A percentile compares a stretch with the other conserved stretches of the same genome.
These are phyloP conservation scores for Polytrichum formosum DNA, from an alignment of 225 moss, liverwort and hornwort genomes.

Conservation along the genomic window DNA sequence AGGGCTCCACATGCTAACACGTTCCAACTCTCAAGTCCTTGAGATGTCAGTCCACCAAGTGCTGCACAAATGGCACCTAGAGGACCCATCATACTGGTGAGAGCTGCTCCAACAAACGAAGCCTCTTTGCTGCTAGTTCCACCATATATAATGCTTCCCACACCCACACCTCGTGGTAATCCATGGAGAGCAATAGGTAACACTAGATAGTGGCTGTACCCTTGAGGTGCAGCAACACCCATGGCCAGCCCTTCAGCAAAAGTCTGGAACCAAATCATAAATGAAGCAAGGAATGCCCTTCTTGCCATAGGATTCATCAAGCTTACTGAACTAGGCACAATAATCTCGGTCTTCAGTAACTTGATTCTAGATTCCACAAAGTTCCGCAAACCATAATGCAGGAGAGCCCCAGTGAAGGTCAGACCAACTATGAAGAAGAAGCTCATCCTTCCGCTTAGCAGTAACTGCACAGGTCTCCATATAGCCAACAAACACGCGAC, in stretches of 20 bases:
- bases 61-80: constrained; percentile 57
- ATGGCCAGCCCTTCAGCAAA: constrained; percentile 53
- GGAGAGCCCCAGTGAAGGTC: constrained; percentile 38
- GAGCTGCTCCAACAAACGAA: constrained; percentile 39
- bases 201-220: constrained; percentile 35
- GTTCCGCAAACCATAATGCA: constrained; percentile 47
- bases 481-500: constrained; percentile 64
- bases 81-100: constrained; percentile 63
- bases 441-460: constrained; percentile 49
- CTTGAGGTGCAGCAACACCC: constrained; percentile 46
- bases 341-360: constrained; percentile 38
- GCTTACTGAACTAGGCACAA: constrained; percentile 21
- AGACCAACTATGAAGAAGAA: constrained; percentile 36
- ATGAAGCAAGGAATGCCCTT: constrained; percentile 36
- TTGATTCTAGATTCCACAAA: constrained; percentile 37
- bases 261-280: constrained; percentile 51
- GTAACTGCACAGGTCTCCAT: constrained; percentile 80
- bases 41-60: constrained; percentile 35
- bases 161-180: constrained; percentile 72
- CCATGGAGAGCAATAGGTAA: constrained; percentile 73
- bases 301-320: constrained; percentile 35
- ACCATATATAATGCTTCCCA: constrained; percentile 65
- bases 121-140: constrained; percentile 55
- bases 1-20: constrained; percentile 73
- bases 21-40: constrained; percentile 52